phyloP scores from a whole-genome alignment of 1,139 yeast genomes.

The Geotrichum bryndzae region DNA sequence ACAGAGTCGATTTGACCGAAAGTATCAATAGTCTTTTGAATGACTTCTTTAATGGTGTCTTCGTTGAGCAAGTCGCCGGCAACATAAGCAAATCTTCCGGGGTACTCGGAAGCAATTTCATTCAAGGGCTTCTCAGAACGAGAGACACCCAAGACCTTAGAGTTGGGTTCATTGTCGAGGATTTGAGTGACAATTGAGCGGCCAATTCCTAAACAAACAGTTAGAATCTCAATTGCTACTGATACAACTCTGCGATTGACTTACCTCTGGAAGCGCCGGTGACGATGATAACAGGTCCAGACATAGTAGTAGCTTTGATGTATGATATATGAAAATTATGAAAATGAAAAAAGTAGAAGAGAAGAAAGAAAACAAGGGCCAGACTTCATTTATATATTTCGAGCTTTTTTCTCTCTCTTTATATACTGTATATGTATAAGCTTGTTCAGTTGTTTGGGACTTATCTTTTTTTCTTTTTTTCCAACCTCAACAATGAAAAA shows the following conservation, averaged over 20 bases:
- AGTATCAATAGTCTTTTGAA: constrained; percentile 44
- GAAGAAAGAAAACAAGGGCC: too few relatives aligned
- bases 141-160: constrained; percentile 65
- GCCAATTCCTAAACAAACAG: constrained; percentile 59
- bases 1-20: constrained; percentile 64
- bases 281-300: constrained; percentile 42
- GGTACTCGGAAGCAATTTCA: constrained; percentile 31
- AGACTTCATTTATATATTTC: too few relatives aligned
- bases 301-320: background rate
- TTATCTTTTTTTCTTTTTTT: too few relatives aligned
- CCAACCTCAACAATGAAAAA: too few relatives aligned
- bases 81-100: constrained; percentile 23
- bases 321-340: background rate
- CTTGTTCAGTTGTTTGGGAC: too few relatives aligned
- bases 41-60: constrained; percentile 38
- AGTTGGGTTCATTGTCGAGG: constrained; percentile 35
- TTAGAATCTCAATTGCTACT: background rate
- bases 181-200: constrained; percentile 55
- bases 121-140: constrained; percentile 50
- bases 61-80: constrained; percentile 63
- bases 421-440: too few relatives aligned
- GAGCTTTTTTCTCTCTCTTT: too few relatives aligned
- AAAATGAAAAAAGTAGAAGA: background rate
- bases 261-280: constrained; percentile 62
- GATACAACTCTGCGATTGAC: constrained; percentile 21